Conservation (phyloP, 2,329 filamentous ascomycete genomes). For the Akanthomyces dipterigenus region DNA sequence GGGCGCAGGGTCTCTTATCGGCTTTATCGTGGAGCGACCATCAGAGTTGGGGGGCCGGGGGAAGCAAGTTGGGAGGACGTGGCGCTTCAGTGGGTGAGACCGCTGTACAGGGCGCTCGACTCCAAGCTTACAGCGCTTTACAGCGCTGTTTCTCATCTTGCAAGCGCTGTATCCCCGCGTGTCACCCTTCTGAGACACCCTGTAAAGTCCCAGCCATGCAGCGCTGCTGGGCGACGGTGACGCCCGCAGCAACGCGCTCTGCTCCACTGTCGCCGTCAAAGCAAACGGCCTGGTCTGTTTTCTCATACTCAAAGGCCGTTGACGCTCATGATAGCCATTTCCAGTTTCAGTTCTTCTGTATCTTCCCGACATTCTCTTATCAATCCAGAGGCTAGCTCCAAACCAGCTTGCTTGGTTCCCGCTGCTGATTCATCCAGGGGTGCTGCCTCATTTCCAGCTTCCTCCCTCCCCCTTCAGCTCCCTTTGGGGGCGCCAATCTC, state of each 20-base stretch:
- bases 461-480: neutral
- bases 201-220: neutral
- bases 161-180: neutral
- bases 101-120: neutral
- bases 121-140: neutral
- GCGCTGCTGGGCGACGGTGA: neutral
- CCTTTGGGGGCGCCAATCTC: neutral
- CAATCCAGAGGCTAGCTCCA: neutral
- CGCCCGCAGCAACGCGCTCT: neutral
- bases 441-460: neutral
- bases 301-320: neutral
- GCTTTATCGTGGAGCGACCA: neutral
- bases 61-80: neutral
- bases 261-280: neutral
- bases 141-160: neutral
- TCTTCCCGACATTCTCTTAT: neutral
- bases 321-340: neutral
- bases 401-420: neutral
- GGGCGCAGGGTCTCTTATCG: constrained; percentile 1
- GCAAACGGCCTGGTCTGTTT: neutral
- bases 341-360: neutral
- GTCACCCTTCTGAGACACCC: neutral
- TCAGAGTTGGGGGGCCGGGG: neutral
- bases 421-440: constrained; percentile 4
- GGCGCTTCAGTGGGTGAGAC: neutral